phyloP scores from a whole-genome alignment of 106 monocot species.

The Vanilla planifolia region DNA sequence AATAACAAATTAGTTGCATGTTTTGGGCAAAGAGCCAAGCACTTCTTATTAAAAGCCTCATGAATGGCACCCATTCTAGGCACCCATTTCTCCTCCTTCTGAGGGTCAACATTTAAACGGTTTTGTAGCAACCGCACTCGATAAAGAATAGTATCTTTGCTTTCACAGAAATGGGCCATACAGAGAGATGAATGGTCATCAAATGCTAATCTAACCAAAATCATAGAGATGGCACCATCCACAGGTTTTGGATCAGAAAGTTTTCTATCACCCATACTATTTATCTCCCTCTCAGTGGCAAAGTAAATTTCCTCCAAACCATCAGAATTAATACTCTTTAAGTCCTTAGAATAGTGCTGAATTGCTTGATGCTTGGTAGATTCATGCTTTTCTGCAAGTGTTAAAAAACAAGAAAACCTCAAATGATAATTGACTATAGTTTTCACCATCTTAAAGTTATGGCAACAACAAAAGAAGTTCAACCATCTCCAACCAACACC shows the following conservation, averaged over 20 bases:
- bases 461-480: slow-evolving; percentile 88
- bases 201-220: slow-evolving; percentile 62
- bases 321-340: slow-evolving; percentile 43
- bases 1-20: slow-evolving; percentile 79
- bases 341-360: slow-evolving; percentile 83
- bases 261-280: slow-evolving; percentile 76
- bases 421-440: slow-evolving; percentile 84
- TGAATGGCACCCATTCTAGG: slow-evolving; percentile 76
- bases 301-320: slow-evolving; percentile 48
- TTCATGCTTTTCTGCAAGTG: slow-evolving; percentile 92
- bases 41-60: slow-evolving; percentile 87
- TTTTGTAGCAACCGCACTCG: slow-evolving; percentile 80
- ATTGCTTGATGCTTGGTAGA: slow-evolving; percentile 76
- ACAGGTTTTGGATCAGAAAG: slow-evolving; percentile 82
- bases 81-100: slow-evolving; percentile 83
- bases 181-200: slow-evolving; percentile 34
- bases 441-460: slow-evolving; percentile 83
- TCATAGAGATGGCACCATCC: slow-evolving; percentile 72
- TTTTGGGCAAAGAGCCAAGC: slow-evolving; percentile 63
- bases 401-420: slow-evolving; percentile 91
- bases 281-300: slow-evolving; percentile 83
- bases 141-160: slow-evolving; percentile 56
- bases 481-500: slow-evolving; percentile 86
- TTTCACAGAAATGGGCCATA: slow-evolving; percentile 80
- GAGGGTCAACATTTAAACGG: slow-evolving; percentile 80